Base-by-base conservation (phyloP, 2,329 filamentous ascomycete genomes). In the Fusarium nisikadoi region DNA sequence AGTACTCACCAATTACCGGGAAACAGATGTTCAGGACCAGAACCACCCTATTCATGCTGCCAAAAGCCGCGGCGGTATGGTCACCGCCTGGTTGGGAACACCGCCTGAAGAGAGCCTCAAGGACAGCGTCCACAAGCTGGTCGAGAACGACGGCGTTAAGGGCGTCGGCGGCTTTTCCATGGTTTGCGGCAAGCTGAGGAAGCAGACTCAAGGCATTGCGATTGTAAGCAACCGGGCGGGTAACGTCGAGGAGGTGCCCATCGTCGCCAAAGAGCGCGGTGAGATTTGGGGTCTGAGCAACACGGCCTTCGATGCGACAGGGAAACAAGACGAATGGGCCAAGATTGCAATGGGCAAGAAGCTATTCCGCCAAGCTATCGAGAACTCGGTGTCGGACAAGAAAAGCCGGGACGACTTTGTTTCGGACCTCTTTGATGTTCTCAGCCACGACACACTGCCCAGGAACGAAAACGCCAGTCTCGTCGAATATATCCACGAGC, bases 161-260 rank as follows among this genome's bases (percentile, higher is more conserved):
- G 89, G 88, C 54, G 88, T 92, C 20, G 90, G 90, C 11, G 90
- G 90, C 1, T 92, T 92, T 77, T 91, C 88, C 29, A 85, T 92
- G 76, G 83, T 91, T n/a, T 91, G 89, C 69, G 89, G 88, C 13
- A 90, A 89, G 75, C 81, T 92, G 73, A 79, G 82, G 53, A 81
- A 79, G 50, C 84, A 83, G 13, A 77, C 86, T 27, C 83, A 88
- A 65, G 86, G 86, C 0, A 80, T 92, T 16, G 89, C 88, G 12
- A 87, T 92, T 57, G 84, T 92, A 54, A 91, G 88, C 52, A 92
- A 92, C 77, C 86, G 90, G 35, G 86, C 84, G 42, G 87, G 85
- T 43, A 80, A 84, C 43, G 80, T 85, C 5, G 83, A 85, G 8
- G 84, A 88, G 33, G 89, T 92, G 3, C 89, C 89, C 16, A 86